phyloP scores from a whole-genome alignment of 306 rosid species.

The Gastrolobium bilobum region DNA sequence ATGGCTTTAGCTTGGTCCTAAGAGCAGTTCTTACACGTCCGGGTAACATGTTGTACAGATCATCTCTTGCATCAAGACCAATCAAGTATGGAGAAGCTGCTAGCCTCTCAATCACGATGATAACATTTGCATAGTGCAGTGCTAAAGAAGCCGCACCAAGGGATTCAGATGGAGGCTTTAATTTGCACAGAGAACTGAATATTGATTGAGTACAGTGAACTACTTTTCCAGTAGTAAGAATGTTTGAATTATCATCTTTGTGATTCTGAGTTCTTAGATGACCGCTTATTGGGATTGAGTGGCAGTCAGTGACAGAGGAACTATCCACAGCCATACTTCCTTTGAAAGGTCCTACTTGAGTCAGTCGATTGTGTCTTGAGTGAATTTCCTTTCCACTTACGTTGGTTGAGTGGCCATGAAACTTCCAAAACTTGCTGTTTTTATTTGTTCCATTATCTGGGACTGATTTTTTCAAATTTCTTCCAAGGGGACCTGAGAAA shows the following conservation, averaged over 20 bases:
- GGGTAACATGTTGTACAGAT: slow-evolving; percentile 94
- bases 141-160: slow-evolving; percentile 94
- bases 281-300: slow-evolving; percentile 53
- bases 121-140: slow-evolving; percentile 92
- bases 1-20: slow-evolving; percentile 82
- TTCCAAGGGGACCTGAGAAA: slow-evolving; percentile 85
- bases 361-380: slow-evolving; percentile 62
- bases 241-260: slow-evolving; percentile 47
- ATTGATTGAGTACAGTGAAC: slow-evolving; percentile 52
- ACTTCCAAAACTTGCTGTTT: slow-evolving; percentile 70
- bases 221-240: slow-evolving; percentile 48
- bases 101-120: slow-evolving; percentile 86
- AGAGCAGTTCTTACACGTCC: slow-evolving; percentile 71
- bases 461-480: slow-evolving; percentile 60
- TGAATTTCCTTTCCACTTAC: slow-evolving; percentile 64
- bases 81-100: slow-evolving; percentile 95
- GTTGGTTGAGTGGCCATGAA: slow-evolving; percentile 52
- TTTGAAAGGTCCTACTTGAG: slow-evolving; percentile 94
- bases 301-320: slow-evolving; percentile 63
- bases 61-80: slow-evolving; percentile 97
- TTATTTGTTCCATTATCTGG: slow-evolving; percentile 65
- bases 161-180: slow-evolving; percentile 85
- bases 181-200: slow-evolving; percentile 58
- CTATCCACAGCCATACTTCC: slow-evolving; percentile 67
- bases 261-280: slow-evolving; percentile 51